Percentiles rank a stretch among this genome's conserved stretches.
Conservation (phyloP, 345 rosid species). For the Ceriops decandra region DNA sequence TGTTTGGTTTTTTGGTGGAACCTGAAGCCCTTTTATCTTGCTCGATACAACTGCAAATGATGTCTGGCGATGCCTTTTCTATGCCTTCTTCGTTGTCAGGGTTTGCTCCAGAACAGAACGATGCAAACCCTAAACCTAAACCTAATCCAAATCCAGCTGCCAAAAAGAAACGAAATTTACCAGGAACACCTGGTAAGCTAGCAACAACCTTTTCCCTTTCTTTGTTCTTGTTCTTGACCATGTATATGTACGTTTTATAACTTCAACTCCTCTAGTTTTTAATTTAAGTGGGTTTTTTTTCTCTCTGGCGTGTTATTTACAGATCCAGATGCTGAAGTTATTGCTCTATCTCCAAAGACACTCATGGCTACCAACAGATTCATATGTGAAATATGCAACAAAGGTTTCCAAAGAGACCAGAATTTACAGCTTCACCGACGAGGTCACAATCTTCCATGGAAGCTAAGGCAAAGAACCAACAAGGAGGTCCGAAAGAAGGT, state of each 20-base stretch:
- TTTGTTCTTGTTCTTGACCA: neutral
- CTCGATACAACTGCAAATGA: conserved; percentile 26
- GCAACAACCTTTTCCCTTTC: no score
- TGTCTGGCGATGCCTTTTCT: conserved; percentile 65
- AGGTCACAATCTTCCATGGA: conserved; percentile 98
- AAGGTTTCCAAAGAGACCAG: conserved; percentile 96
- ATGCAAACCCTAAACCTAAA: conserved; percentile 63
- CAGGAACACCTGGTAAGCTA: conserved; percentile 80
- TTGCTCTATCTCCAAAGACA: conserved; percentile 81
- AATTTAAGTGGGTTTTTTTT: conserved; percentile 1
- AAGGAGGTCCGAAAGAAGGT: conserved; percentile 69
- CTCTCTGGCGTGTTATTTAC: conserved; percentile 3
- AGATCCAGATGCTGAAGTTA: conserved; percentile 99
- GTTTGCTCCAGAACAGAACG: conserved; percentile 46
- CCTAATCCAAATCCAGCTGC: conserved; percentile 44
- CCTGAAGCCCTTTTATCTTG: neutral
- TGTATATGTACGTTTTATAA: no score
- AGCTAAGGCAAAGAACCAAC: conserved; percentile 69
- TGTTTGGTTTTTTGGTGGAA: conserved; percentile 32
- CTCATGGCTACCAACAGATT: conserved; percentile 95
- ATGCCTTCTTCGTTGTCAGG: conserved; percentile 48
- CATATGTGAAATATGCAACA: conserved; percentile 90
- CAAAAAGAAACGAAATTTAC: conserved; percentile 84
- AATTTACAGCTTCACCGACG: conserved; percentile 93
- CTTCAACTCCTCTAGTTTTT: no score